Conservation (phyloP, 2,329 filamentous ascomycete species). For the Conoideocrella luteorostrata region DNA sequence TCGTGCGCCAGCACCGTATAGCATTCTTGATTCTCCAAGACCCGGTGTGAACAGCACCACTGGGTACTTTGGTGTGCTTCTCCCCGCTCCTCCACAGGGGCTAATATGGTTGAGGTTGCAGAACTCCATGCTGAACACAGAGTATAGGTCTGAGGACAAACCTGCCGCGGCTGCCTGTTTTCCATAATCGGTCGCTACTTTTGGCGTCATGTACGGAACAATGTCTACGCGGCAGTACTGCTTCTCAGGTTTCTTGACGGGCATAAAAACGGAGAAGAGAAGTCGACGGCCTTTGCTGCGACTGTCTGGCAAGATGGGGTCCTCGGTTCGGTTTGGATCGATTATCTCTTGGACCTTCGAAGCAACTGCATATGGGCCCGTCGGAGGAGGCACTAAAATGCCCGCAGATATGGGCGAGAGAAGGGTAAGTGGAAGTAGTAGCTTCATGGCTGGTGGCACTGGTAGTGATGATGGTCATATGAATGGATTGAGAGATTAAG, state of each 20-base stretch:
- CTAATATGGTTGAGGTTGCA: slow-evolving; percentile 13
- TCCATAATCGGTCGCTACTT: slow-evolving; percentile 24
- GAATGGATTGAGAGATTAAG: too few relatives aligned
- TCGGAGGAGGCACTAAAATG: slow-evolving; percentile 20
- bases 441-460: too few relatives aligned
- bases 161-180: slow-evolving; percentile 18
- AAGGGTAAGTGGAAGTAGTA: background rate
- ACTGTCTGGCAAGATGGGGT: slow-evolving; percentile 26
- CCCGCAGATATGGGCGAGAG: slow-evolving; percentile 15
- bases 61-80: background rate
- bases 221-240: background rate
- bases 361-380: slow-evolving; percentile 24
- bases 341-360: slow-evolving; percentile 20
- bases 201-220: slow-evolving; percentile 28
- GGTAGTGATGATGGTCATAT: too few relatives aligned
- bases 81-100: background rate
- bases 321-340: slow-evolving; percentile 21
- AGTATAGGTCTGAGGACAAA: slow-evolving; percentile 24
- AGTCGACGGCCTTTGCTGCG: slow-evolving; percentile 15
- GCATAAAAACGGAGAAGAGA: slow-evolving; percentile 25
- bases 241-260: slow-evolving; percentile 15
- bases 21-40: slow-evolving; percentile 32
- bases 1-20: slow-evolving; percentile 37
- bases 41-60: slow-evolving; percentile 40
- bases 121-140: slow-evolving; percentile 18